Evolutionary conservation across 202 grass and related monocot genomes (phyloP).

Genomic region (Elaeis oleifera): DNA sequence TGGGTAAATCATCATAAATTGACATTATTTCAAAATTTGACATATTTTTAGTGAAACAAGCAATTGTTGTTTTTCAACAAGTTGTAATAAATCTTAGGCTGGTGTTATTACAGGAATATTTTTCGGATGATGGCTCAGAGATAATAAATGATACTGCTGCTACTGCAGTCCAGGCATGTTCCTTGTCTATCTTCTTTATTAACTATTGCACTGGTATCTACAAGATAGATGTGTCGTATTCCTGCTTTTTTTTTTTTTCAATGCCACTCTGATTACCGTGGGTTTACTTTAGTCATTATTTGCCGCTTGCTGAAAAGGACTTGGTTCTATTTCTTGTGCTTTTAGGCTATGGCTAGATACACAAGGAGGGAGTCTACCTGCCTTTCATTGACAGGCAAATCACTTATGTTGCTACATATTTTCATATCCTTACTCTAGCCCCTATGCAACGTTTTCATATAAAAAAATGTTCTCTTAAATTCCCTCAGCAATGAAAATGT

Average conservation of each 20-base stretch:
- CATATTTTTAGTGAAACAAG: not conserved
- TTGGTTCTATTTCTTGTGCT: constrained; percentile 19
- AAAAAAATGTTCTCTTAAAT: no score
- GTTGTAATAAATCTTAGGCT: constrained; percentile 28
- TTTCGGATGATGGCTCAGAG: constrained; percentile 74
- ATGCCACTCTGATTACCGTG: no score
- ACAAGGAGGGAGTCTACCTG: constrained; percentile 78
- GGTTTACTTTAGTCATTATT: no score
- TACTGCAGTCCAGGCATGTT: constrained; percentile 62
- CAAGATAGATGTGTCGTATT: no score
- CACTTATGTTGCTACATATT: not conserved
- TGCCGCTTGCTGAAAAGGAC: constrained; percentile 4
- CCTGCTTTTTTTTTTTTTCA: no score
- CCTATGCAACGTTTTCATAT: no score
- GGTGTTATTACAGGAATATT: constrained; percentile 63
- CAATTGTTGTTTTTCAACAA: not conserved
- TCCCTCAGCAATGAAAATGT: no score
- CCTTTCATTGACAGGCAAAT: constrained; percentile 72
- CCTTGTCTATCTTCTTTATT: constrained; percentile 1
- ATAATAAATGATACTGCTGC: constrained; percentile 37
- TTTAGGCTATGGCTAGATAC: constrained; percentile 87
- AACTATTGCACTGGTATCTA: no score
- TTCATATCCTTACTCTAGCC: no score
- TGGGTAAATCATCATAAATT: no score
- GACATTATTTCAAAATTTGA: no score